Conservation (phyloP, 2,329 filamentous ascomycete species). For the Stagonosporopsis cucurbitacearum region DNA sequence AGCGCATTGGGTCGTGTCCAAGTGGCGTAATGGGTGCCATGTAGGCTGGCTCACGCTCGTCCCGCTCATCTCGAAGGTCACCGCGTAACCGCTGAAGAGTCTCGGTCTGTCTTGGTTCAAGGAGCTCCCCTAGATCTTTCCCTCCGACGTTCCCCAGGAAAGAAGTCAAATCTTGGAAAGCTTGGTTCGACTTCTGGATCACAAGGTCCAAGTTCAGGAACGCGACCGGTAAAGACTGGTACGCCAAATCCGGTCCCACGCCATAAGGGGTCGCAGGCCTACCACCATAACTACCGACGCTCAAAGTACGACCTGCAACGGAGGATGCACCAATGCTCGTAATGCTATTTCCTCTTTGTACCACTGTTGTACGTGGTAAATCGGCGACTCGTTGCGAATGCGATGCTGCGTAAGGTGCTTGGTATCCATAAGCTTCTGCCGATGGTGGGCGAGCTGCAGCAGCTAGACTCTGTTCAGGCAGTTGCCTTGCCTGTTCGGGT, state of each 20-base stretch:
- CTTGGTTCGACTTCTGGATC: slow-evolving; percentile 54
- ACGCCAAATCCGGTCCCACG: slow-evolving; percentile 32
- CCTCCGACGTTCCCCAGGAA: slow-evolving; percentile 48
- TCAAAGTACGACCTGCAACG: slow-evolving; percentile 23
- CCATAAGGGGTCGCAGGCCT: slow-evolving; percentile 29
- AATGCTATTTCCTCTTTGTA: slow-evolving; percentile 26
- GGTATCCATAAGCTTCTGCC: slow-evolving; percentile 30
- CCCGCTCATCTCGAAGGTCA: slow-evolving; percentile 55
- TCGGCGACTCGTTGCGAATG: slow-evolving; percentile 35
- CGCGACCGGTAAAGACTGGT: slow-evolving; percentile 45
- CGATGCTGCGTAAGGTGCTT: slow-evolving; percentile 28
- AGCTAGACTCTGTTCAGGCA: slow-evolving; percentile 35
- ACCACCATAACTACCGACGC: slow-evolving; percentile 28
- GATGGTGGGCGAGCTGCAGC: slow-evolving; percentile 30
- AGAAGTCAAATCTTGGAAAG: slow-evolving; percentile 53
- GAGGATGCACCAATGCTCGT: slow-evolving; percentile 23
- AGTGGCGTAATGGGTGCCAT: slow-evolving; percentile 57
- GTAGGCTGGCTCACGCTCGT: slow-evolving; percentile 57
- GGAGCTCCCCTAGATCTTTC: slow-evolving; percentile 52
- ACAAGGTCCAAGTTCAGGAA: slow-evolving; percentile 57
- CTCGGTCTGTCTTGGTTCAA: slow-evolving; percentile 51
- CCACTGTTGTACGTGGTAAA: slow-evolving; percentile 27
- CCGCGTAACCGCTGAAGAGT: slow-evolving; percentile 53
- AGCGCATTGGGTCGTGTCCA: slow-evolving; percentile 52
- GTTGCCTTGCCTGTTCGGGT: slow-evolving; percentile 38